These are phyloP conservation scores for Cladophialophora exuberans DNA, from an alignment of 2,329 filamentous ascomycete genomes.

Conservation along the genomic window DNA sequence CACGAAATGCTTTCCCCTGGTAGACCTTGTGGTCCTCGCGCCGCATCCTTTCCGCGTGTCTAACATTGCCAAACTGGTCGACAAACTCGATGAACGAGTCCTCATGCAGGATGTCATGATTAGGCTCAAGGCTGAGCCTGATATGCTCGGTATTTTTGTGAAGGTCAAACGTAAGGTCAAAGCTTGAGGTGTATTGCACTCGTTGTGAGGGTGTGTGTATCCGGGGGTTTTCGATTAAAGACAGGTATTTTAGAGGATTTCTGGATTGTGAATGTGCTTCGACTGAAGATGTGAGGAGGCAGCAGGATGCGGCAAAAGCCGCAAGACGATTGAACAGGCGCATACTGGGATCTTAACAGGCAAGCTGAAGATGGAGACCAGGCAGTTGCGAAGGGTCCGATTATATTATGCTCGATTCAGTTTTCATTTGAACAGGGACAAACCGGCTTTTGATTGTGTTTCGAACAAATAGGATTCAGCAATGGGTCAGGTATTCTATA, in stretches of 20 bases:
- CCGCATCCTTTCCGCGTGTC: conserved; percentile 68
- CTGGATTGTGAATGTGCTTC: conserved; percentile 70
- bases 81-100: conserved; percentile 75
- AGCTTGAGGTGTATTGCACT: conserved; percentile 77
- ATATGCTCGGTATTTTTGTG: conserved; percentile 69
- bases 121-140: conserved; percentile 82
- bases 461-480: not conserved
- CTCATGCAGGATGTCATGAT: conserved; percentile 82
- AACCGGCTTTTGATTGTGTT: not conserved
- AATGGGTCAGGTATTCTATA: too few species aligned
- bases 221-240: conserved; percentile 71
- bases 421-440: conserved; percentile 4
- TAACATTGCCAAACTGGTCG: conserved; percentile 70
- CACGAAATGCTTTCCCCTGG: conserved; percentile 76
- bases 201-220: conserved; percentile 79
- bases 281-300: conserved; percentile 16
- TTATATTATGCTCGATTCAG: not conserved
- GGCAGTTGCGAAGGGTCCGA: not conserved
- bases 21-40: conserved; percentile 79
- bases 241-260: conserved; percentile 75
- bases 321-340: conserved; percentile 29
- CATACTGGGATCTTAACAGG: conserved; percentile 20
- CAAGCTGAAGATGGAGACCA: not conserved
- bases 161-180: conserved; percentile 81
- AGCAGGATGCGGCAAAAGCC: conserved; percentile 22